Percentiles rank a stretch among this genome's conserved stretches.
These are phyloP conservation scores for Entomortierella parvispora DNA, from an alignment of 192 early-diverging fungal genomes.

Conservation along the genomic window DNA sequence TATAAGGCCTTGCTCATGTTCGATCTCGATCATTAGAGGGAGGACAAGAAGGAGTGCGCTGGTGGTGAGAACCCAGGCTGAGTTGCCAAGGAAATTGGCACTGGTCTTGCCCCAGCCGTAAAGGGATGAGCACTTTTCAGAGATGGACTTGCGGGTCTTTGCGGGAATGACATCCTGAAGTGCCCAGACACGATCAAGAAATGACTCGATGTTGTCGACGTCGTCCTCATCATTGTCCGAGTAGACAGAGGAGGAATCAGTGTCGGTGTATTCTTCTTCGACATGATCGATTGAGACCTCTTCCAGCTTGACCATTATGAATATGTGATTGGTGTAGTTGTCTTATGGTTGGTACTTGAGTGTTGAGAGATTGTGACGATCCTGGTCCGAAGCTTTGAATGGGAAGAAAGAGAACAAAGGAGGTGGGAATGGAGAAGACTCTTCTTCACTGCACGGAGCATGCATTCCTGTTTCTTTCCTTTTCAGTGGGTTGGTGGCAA, in stretches of 20 bases:
- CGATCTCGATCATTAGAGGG: slow-evolving; percentile 88
- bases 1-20: slow-evolving; percentile 86
- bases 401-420: too few relatives aligned
- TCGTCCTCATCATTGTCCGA: slow-evolving; percentile 73
- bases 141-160: slow-evolving; percentile 73
- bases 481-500: too few relatives aligned
- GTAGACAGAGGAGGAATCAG: slow-evolving; percentile 63
- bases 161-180: slow-evolving; percentile 90
- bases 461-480: too few relatives aligned
- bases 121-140: slow-evolving; percentile 63
- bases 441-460: too few relatives aligned
- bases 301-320: slow-evolving; percentile 63
- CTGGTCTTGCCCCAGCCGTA: slow-evolving; percentile 67
- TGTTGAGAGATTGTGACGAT: too few relatives aligned
- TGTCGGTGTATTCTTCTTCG: slow-evolving; percentile 61
- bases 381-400: too few relatives aligned
- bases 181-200: slow-evolving; percentile 84
- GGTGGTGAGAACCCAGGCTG: slow-evolving; percentile 91
- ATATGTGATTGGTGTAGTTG: background rate
- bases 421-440: too few relatives aligned
- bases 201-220: slow-evolving; percentile 80
- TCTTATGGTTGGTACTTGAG: too few relatives aligned
- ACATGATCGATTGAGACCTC: slow-evolving; percentile 63
- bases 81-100: slow-evolving; percentile 78
- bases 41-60: slow-evolving; percentile 83